phyloP scores from a whole-genome alignment of 306 rosid genomes.

The Macrotyloma uniflorum region DNA sequence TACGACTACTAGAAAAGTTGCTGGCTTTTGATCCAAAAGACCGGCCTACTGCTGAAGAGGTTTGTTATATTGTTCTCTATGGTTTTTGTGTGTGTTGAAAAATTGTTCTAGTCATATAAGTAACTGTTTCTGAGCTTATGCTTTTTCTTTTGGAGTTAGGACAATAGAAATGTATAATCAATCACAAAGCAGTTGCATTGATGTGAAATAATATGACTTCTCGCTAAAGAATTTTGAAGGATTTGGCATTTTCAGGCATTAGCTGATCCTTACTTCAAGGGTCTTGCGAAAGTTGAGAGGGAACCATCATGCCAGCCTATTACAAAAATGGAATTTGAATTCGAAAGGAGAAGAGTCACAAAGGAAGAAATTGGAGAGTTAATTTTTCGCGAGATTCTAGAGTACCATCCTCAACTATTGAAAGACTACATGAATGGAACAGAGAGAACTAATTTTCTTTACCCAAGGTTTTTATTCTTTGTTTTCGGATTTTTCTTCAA shows the following conservation, averaged over 20 bases:
- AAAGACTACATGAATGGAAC: conserved; percentile 84
- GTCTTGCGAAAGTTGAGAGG: conserved; percentile 80
- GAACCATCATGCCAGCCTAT: conserved; percentile 97
- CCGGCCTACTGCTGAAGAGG: conserved; percentile 97
- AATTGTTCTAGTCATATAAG: background rate
- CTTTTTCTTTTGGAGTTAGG: conserved; percentile 26
- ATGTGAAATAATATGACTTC: conserved; percentile 8
- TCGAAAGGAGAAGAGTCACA: conserved; percentile 85
- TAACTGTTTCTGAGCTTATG: background rate
- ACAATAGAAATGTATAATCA: background rate
- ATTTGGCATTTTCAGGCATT: conserved; percentile 65
- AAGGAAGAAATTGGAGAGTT: conserved; percentile 92
- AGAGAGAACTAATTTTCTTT: conserved; percentile 84
- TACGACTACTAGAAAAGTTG: conserved; percentile 68
- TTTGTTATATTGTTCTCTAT: conserved; percentile 44
- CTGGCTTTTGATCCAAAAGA: conserved; percentile 98
- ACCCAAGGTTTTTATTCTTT: conserved; percentile 71
- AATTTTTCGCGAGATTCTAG: conserved; percentile 85
- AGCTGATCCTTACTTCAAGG: conserved; percentile 89
- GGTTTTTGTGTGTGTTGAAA: background rate
- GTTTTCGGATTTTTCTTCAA: background rate
- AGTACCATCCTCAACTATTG: conserved; percentile 92
- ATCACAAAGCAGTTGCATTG: conserved; percentile 4
- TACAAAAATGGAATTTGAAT: conserved; percentile 93
- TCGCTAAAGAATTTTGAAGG: conserved; percentile 4